These are phyloP conservation scores for Syzygium malaccense DNA, from an alignment of 441 rosid genomes.

Conservation along the genomic window DNA sequence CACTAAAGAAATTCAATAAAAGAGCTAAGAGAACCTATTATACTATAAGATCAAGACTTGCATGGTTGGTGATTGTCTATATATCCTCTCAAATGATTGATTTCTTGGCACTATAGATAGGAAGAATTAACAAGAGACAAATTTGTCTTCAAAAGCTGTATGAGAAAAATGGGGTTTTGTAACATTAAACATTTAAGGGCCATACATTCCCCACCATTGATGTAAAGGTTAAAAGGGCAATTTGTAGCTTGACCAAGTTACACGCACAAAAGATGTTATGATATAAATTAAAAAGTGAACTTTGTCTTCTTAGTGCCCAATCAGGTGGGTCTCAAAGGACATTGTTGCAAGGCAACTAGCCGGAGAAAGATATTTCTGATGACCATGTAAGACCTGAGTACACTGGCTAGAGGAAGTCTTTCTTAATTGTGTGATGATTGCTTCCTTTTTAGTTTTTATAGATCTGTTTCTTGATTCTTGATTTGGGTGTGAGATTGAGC, in stretches of 20 bases:
- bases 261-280: neutral
- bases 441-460: neutral
- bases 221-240: neutral
- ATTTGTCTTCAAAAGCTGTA: conserved; percentile 15
- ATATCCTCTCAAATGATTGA: neutral
- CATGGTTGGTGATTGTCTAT: conserved; percentile 17
- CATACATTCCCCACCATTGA: conserved; percentile 13
- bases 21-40: neutral
- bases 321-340: conserved; percentile 1
- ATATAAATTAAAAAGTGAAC: conserved; percentile 1
- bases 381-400: neutral
- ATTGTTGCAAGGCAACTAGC: neutral
- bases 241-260: neutral
- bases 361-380: neutral
- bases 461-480: neutral
- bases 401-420: neutral
- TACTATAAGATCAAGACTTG: neutral
- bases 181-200: conserved; percentile 7
- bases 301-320: conserved; percentile 10
- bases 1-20: conserved; percentile 10
- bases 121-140: conserved; percentile 22
- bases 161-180: neutral
- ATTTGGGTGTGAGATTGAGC: neutral
- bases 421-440: neutral
- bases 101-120: neutral